Percentiles rank a stretch among this genome's conserved stretches.
Conservation (phyloP, 2,329 filamentous ascomycete genomes). For the Chrysoporthe puriensis region DNA sequence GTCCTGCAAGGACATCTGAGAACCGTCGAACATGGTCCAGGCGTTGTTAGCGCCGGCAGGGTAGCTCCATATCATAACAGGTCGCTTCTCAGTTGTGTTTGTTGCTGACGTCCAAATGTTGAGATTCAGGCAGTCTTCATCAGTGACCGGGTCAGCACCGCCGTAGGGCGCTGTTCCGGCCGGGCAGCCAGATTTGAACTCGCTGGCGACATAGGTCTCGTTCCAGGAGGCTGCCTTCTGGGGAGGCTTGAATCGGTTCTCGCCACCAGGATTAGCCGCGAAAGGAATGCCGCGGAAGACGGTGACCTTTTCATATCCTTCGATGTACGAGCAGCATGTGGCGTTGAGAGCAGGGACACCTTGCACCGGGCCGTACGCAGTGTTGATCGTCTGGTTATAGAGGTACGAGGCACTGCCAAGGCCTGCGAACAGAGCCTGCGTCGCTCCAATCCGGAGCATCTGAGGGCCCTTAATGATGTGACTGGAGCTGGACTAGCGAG, state of each 20-base stretch:
- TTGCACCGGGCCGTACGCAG: not conserved
- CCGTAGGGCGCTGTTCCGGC: slow-evolving; percentile 33
- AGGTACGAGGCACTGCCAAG: not conserved
- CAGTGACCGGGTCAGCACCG: slow-evolving; percentile 29
- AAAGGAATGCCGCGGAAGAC: slow-evolving; percentile 46
- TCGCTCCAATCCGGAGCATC: not conserved
- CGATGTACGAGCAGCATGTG: slow-evolving; percentile 2
- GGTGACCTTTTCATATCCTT: slow-evolving; percentile 11
- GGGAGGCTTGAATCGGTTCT: slow-evolving; percentile 41
- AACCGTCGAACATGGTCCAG: slow-evolving; percentile 7
- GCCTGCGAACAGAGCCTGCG: not conserved
- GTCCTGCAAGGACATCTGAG: not conserved
- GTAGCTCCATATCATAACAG: slow-evolving; percentile 4
- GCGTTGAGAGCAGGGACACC: not conserved
- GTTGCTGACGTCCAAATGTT: slow-evolving; percentile 39
- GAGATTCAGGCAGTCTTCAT: slow-evolving; percentile 48
- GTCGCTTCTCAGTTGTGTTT: not conserved
- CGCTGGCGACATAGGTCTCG: slow-evolving; percentile 31
- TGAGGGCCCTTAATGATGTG: no score
- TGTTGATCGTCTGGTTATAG: not conserved
- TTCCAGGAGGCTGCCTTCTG: slow-evolving; percentile 33
- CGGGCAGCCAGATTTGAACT: slow-evolving; percentile 36
- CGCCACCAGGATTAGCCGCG: slow-evolving; percentile 44
- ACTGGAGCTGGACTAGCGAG: no score
- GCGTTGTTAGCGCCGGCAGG: slow-evolving; percentile 1